Base-by-base conservation (phyloP, 495 filamentous ascomycete genomes). In the Hypoxylon fuscum region DNA sequence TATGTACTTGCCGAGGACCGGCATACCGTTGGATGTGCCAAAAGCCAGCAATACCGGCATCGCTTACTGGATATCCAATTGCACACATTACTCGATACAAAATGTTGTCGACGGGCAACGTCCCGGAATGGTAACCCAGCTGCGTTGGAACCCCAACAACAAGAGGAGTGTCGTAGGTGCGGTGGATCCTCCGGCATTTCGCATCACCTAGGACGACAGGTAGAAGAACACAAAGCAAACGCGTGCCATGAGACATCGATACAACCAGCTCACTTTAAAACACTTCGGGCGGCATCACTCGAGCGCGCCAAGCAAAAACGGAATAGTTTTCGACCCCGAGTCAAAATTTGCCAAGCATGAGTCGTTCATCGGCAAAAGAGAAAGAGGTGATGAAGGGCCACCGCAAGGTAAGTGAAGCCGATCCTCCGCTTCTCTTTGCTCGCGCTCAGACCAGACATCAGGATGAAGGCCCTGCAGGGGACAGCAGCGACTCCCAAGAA, bases 1-100 rank as follows among this genome's bases (percentile, higher is more conserved):
- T 41, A 60, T n/a, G 38, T 47, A 61, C 57, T 61, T 61, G 57
- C 63, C 63, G 63, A 66, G 57, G 35, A 61, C 45, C 56, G 63
- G 46, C 55, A 45, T 35, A 55, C 18, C 47, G 44, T 66, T 56
- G 37, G 51, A 53, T 42, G 46, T 44, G 34, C 63, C 56, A 52
- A 61, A 52, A 42, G 38, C n/a, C 41, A 55, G 52, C 56, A 66
- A 61, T 61, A 53, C 47, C 57, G 63, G 51, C 51, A 44, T 56
- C 57, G 56, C 47, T 61, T 43, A 54, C 57, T 58, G 51, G 57
- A 53, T 44, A 25, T 37, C 38, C 38, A 65, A 35, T 50, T 51
- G 55, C 12, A 61, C 47, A 53, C 25, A 52, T 48, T 56, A 57
- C 57, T 53, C 40, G 40, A 42, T 42, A 54, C 52, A 42, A 57